These are phyloP conservation scores for Ascochyta koolunga DNA, from an alignment of 2,329 filamentous ascomycete genomes.

Conservation along the genomic window DNA sequence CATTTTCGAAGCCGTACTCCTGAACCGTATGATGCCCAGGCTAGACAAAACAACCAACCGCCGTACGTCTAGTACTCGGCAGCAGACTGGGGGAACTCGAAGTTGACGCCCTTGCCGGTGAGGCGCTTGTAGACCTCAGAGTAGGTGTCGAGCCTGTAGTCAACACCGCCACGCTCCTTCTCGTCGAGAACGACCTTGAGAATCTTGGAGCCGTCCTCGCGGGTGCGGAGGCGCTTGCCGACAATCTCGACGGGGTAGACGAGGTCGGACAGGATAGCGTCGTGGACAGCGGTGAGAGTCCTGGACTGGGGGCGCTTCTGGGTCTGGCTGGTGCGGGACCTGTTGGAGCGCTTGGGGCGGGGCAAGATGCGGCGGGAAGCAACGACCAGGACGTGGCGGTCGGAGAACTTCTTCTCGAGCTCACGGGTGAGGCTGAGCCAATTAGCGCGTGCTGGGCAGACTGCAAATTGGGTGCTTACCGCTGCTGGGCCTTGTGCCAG, in stretches of 20 bases:
- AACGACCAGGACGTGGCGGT: slow-evolving; percentile 99
- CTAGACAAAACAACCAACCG: slow-evolving; percentile 28
- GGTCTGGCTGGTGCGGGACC: slow-evolving; percentile 92
- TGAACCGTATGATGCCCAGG: slow-evolving; percentile 37
- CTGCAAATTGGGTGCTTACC: slow-evolving; percentile 66
- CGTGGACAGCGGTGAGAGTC: slow-evolving; percentile 98
- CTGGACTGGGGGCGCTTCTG: slow-evolving; percentile 99
- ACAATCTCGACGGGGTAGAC: slow-evolving; percentile 99
- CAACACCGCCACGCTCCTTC: slow-evolving; percentile 99
- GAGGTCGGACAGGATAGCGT: slow-evolving; percentile 95
- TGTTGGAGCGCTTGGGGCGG: slow-evolving; percentile 97
- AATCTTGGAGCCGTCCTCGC: slow-evolving; percentile 97
- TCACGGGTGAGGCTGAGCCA: slow-evolving; percentile 87
- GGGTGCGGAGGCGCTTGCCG: slow-evolving; percentile 97
- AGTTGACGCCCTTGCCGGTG: slow-evolving; percentile 94
- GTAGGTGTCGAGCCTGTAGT: slow-evolving; percentile 99
- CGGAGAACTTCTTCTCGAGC: slow-evolving; percentile 99
- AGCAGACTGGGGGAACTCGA: slow-evolving; percentile 94
- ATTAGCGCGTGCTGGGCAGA: slow-evolving; percentile 9
- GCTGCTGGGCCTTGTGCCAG: slow-evolving; percentile 99
- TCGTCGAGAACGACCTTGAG: slow-evolving; percentile 99
- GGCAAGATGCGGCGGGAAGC: slow-evolving; percentile 98
- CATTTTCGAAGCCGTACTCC: slow-evolving; percentile 49
- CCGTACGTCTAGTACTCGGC: slow-evolving; percentile 74
- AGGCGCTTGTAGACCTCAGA: slow-evolving; percentile 98